Evolutionary conservation across 2,329 filamentous ascomycete species (phyloP).

Genomic region (Hypoxylon sp.): DNA sequence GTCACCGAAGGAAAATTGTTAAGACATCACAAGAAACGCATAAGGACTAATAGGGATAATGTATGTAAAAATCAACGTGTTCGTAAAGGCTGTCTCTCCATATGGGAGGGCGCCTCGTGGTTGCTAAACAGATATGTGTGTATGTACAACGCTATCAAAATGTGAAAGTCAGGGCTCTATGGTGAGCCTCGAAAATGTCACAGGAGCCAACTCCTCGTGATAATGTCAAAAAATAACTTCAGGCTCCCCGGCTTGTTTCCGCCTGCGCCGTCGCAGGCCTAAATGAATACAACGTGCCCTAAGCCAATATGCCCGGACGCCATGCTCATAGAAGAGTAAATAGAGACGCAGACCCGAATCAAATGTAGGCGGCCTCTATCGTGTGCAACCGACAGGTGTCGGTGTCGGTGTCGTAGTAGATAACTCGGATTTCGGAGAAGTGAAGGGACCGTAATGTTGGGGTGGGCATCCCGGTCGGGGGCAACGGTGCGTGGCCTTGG

Average conservation of each 20-base stretch:
- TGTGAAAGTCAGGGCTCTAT: conserved; percentile 10
- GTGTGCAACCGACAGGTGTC: conserved; percentile 9
- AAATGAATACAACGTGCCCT: conserved; percentile 32
- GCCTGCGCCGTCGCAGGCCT: conserved; percentile 41
- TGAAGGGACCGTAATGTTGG: conserved; percentile 15
- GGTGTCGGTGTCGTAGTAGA: conserved; percentile 12
- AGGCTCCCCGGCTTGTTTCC: conserved; percentile 21
- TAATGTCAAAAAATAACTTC: conserved; percentile 25
- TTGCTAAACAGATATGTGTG: conserved; percentile 25
- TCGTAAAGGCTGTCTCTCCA: conserved; percentile 13
- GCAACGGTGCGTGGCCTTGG: conserved; percentile 11
- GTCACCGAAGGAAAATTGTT: conserved; percentile 1
- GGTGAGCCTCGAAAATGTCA: conserved; percentile 18
- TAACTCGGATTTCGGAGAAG: conserved; percentile 15
- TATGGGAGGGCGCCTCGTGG: conserved; percentile 17
- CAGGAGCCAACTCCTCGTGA: conserved; percentile 21
- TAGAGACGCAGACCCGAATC: conserved; percentile 20
- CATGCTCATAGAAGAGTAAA: conserved; percentile 46
- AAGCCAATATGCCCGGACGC: conserved; percentile 46
- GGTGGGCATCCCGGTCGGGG: conserved; percentile 15
- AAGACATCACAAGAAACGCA: conserved; percentile 24
- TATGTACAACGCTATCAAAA: conserved; percentile 33
- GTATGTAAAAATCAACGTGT: conserved; percentile 26
- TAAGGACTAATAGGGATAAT: conserved; percentile 4
- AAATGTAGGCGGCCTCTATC: conserved; percentile 24